These are phyloP conservation scores for Hyaloperonospora arabidopsidis DNA, from an alignment of 352 stramenopile species.

Conservation along the genomic window DNA sequence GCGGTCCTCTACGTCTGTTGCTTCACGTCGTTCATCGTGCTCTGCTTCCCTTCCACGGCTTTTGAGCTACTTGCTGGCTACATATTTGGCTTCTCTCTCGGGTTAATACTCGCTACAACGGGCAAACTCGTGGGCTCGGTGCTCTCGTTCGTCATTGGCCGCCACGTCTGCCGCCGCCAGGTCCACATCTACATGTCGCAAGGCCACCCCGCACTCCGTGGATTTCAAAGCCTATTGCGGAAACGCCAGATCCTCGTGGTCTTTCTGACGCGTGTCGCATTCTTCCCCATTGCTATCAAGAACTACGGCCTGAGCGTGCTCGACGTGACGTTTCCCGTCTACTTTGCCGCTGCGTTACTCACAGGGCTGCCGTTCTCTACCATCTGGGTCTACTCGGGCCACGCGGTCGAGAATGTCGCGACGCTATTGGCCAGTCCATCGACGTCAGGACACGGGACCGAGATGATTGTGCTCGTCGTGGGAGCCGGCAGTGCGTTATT, in stretches of 20 bases:
- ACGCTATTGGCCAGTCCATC: constrained; percentile 34
- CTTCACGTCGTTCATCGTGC: constrained; percentile 44
- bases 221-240: constrained; percentile 52
- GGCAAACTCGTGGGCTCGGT: constrained; percentile 67
- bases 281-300: constrained; percentile 81
- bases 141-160: constrained; percentile 59
- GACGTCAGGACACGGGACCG: constrained; percentile 35
- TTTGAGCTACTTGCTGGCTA: constrained; percentile 76
- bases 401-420: constrained; percentile 56
- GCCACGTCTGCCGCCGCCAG: constrained; percentile 50
- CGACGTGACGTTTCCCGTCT: constrained; percentile 60
- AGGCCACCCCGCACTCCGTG: constrained; percentile 60
- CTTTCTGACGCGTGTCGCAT: constrained; percentile 69
- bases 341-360: constrained; percentile 52
- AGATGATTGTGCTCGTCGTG: constrained; percentile 49
- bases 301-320: constrained; percentile 82
- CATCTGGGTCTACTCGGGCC: constrained; percentile 74
- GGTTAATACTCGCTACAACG: constrained; percentile 44
- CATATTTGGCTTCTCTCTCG: constrained; percentile 73
- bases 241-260: constrained; percentile 66
- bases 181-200: constrained; percentile 61
- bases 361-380: constrained; percentile 62
- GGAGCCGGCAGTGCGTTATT: constrained; percentile 44
- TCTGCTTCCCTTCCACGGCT: constrained; percentile 67
- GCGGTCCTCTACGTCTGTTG: constrained; percentile 34